A percentile compares a stretch with the other conserved stretches of the same genome.
These are phyloP conservation scores for Fusarium succisae DNA, from an alignment of 2,329 filamentous ascomycete genomes.

Conservation along the genomic window DNA sequence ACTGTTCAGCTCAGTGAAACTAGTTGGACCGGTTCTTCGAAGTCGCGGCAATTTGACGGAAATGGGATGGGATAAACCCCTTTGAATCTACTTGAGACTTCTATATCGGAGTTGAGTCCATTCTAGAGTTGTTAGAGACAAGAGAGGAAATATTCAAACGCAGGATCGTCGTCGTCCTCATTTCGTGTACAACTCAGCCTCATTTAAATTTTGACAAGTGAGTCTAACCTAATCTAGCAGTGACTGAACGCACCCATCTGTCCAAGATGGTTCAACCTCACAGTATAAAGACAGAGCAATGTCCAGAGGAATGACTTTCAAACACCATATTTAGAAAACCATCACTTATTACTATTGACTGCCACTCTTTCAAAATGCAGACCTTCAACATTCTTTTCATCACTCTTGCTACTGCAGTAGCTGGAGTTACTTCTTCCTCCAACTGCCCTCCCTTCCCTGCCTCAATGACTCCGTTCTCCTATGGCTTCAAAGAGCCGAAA, in stretches of 20 bases:
- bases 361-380: neutral
- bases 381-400: neutral
- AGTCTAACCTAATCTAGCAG: neutral
- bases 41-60: neutral
- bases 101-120: accelerated
- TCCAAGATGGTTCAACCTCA: neutral
- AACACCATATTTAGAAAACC: neutral
- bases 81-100: neutral
- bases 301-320: accelerated
- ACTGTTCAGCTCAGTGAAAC: accelerated
- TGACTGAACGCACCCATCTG: neutral
- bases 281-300: neutral
- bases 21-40: accelerated
- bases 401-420: neutral
- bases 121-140: too few species aligned
- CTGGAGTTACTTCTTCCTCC: neutral
- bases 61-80: too few species aligned
- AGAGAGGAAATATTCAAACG: neutral
- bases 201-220: neutral
- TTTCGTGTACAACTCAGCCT: neutral
- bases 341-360: accelerated
- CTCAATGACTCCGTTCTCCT: conserved; percentile 44
- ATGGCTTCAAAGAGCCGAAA: conserved; percentile 45
- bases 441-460: conserved; percentile 39
- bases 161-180: neutral